Percentiles rank a stretch among this genome's conserved stretches.
phyloP scores from a whole-genome alignment of 1,139 yeast genomes.

The Suzukiozyma palmioleophila region DNA sequence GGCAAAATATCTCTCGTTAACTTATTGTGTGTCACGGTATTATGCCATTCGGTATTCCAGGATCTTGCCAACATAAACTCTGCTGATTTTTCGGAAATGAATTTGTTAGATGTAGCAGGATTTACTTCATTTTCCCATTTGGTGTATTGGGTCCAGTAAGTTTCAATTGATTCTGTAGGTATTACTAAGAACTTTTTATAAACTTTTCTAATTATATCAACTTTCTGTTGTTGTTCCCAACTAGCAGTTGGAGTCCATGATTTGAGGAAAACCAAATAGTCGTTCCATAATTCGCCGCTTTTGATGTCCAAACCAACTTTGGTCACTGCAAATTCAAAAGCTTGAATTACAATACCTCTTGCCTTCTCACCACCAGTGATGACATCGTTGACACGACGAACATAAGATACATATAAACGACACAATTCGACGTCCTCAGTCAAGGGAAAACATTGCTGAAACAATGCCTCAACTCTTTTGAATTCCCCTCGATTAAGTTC shows the following conservation, averaged over 20 bases:
- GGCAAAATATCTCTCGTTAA: slow-evolving; percentile 38
- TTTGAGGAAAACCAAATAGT: slow-evolving; percentile 75
- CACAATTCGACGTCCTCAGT: slow-evolving; percentile 66
- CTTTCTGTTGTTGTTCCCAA: slow-evolving; percentile 85
- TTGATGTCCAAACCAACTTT: slow-evolving; percentile 76
- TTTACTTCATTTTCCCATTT: slow-evolving; percentile 78
- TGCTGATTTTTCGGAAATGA: slow-evolving; percentile 76
- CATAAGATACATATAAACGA: slow-evolving; percentile 71
- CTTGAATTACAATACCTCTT: slow-evolving; percentile 68
- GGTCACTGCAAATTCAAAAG: slow-evolving; percentile 78
- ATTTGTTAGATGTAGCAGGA: slow-evolving; percentile 76
- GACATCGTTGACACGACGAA: slow-evolving; percentile 72
- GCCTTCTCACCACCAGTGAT: slow-evolving; percentile 85
- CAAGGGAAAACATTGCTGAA: slow-evolving; percentile 55
- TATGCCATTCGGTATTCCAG: slow-evolving; percentile 64
- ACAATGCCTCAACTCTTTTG: slow-evolving; percentile 59
- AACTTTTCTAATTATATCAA: slow-evolving; percentile 70
- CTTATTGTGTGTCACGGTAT: slow-evolving; percentile 44
- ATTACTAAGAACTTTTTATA: slow-evolving; percentile 65
- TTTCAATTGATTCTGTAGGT: slow-evolving; percentile 74
- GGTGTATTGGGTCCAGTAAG: slow-evolving; percentile 76
- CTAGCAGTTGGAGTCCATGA: slow-evolving; percentile 74
- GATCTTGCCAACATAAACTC: slow-evolving; percentile 90
- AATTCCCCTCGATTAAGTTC: slow-evolving; percentile 70
- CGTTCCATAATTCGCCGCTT: slow-evolving; percentile 75